Percentiles rank a stretch among this genome's conserved stretches.
These are phyloP conservation scores for Cystobasidium tubakii DNA, from an alignment of 768 basidiomycete species.

Conservation along the genomic window DNA sequence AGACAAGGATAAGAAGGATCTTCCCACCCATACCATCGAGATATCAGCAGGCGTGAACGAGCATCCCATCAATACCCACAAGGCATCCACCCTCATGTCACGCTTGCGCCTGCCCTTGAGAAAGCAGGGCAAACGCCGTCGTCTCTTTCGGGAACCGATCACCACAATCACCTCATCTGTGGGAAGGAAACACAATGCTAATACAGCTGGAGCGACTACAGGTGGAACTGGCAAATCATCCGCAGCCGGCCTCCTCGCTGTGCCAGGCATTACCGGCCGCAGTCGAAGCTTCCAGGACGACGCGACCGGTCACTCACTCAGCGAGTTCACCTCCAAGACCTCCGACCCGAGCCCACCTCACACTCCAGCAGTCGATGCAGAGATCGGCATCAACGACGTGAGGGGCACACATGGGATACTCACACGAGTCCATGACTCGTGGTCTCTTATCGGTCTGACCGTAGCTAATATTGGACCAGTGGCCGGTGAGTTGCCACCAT, in stretches of 20 bases:
- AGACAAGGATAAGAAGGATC: neutral
- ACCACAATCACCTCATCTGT: conserved; percentile 30
- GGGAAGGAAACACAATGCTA: neutral
- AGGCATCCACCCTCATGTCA: neutral
- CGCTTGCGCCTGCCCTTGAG: neutral
- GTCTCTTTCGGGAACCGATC: conserved; percentile 28
- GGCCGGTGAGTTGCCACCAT: conserved; percentile 10
- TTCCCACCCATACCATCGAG: neutral
- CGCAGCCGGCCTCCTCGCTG: neutral
- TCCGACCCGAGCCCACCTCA: neutral
- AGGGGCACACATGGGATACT: conserved; percentile 8
- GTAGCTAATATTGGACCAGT: conserved; percentile 26
- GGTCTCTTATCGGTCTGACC: conserved; percentile 3
- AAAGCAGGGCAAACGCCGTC: neutral
- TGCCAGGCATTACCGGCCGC: neutral
- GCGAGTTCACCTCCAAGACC: neutral
- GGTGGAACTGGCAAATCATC: neutral
- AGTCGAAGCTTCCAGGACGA: neutral
- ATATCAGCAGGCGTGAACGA: neutral
- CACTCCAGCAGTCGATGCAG: neutral
- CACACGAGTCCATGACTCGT: conserved; percentile 19
- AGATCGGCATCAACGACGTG: neutral
- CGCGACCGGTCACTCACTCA: neutral
- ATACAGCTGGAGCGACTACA: neutral
- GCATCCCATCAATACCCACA: neutral